Evolutionary conservation across 257 asterid species (phyloP), one percentile per base, ranked within the genome.

Genomic region (Capsicum chinense): DNA sequence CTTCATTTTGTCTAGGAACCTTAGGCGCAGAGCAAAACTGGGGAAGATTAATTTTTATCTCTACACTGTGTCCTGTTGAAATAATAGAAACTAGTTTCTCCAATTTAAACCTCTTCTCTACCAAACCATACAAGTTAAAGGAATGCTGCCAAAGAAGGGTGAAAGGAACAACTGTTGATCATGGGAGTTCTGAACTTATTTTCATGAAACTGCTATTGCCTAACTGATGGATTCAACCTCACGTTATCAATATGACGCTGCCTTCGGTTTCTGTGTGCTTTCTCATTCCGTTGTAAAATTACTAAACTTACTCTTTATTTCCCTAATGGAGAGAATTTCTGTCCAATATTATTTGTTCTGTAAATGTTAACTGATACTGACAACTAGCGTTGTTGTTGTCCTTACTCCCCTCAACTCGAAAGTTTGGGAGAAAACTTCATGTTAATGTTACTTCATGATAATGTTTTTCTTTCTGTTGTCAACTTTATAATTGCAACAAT

Each of bases 151-250:
- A 71, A 50, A 47, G 79, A 71, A n/a, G 58, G 5, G 37, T 7
- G 4, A 42, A 42, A 42, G 4, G 12, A 71, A 21, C 79, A 71
- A n/a, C 58, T 71, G 5, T 71, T 50, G 37, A 10, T 71, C 58
- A 1, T 19, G 17, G 37, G 9, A n/a, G 54, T 71, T 44, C 80
- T 47, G 80, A 47, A n/a, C 17, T 47, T 71, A 9, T 71, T 17
- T 71, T 47, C 17, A n/a, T n/a, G 79, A 71, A 33, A 71, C 33
- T 71, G 79, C 39, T 71, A 47, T 47, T 9, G 9, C 16, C 58
- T 71, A 48, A 47, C n/a, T 47, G 80, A 71, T 71, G 58, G 50
- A 67, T 67, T 67, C 50, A 67, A 67, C 50, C 74, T 67, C 74
- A 67, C 35, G 6, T 67, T 35, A 35, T 67, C 74, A 35, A 67